Conservation (phyloP, 192 early-diverging fungal species). For the Pilaira anomala region DNA sequence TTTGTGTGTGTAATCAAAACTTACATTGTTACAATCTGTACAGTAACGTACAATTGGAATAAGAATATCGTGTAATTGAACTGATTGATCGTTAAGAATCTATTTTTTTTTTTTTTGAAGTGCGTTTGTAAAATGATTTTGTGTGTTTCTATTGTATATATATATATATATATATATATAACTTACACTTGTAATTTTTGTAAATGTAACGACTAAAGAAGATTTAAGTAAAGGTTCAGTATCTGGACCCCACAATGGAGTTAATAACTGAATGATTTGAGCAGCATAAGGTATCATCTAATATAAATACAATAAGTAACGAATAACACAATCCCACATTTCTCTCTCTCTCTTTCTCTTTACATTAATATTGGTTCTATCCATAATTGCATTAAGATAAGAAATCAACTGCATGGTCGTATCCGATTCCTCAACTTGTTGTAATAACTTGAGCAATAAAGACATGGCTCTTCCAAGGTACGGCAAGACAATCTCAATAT, state of each 20-base stretch:
- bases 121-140: no score
- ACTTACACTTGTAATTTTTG: constrained; percentile 66
- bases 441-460: constrained; percentile 55
- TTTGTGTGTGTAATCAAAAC: background rate
- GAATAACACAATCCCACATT: background rate
- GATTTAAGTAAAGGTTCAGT: constrained; percentile 80
- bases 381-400: constrained; percentile 70
- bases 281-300: constrained; percentile 72
- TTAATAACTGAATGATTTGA: constrained; percentile 70
- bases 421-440: constrained; percentile 70
- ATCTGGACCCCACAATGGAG: constrained; percentile 76
- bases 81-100: constrained; percentile 52
- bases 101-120: no score
- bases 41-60: constrained; percentile 75
- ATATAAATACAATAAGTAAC: background rate
- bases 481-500: constrained; percentile 59
- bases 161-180: no score
- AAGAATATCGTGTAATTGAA: constrained; percentile 68
- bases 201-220: constrained; percentile 71
- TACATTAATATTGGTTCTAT: constrained; percentile 69
- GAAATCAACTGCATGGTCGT: constrained; percentile 71
- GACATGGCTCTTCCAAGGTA: constrained; percentile 62
- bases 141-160: no score
- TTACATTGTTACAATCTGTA: constrained; percentile 57
- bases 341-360: no score